A percentile compares a stretch with the other conserved stretches of the same genome.
Evolutionary conservation across 306 rosid species (phyloP).

Genomic region (Acacia melanoxylon): DNA sequence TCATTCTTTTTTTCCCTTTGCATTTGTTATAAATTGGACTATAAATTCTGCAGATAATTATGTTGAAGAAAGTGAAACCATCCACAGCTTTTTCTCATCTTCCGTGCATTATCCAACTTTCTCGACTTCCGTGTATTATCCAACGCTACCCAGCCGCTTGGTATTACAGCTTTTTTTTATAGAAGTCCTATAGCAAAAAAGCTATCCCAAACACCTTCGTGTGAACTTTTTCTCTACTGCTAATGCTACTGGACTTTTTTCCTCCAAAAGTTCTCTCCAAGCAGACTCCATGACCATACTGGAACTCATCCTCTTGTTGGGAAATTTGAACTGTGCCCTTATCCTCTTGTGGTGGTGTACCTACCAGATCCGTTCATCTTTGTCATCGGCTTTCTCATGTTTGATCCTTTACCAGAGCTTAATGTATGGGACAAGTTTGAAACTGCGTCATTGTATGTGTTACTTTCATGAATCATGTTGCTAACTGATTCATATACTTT

Average conservation of each 20-base stretch:
- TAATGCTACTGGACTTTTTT: neutral
- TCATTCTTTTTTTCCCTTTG: neutral
- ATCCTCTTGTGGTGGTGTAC: neutral
- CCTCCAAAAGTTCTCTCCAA: neutral
- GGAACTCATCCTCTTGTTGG: neutral
- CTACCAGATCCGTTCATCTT: neutral
- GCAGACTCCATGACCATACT: neutral
- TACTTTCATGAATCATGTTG: neutral
- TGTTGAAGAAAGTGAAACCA: neutral
- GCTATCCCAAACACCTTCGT: no score
- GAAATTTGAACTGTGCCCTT: no score
- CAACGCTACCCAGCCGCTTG: no score
- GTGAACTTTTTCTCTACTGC: neutral
- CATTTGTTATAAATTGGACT: neutral
- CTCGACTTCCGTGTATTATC: no score
- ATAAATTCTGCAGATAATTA: neutral
- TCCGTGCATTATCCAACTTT: no score
- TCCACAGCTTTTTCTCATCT: neutral
- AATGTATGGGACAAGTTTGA: neutral
- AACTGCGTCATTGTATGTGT: neutral
- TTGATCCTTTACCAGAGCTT: no score
- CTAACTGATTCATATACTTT: neutral
- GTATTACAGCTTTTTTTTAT: no score
- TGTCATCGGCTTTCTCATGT: neutral
- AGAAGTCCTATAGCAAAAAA: no score